These are phyloP conservation scores for Lolium multiflorum DNA, from an alignment of 176 grass and related monocot genomes.

Conservation along the genomic window DNA sequence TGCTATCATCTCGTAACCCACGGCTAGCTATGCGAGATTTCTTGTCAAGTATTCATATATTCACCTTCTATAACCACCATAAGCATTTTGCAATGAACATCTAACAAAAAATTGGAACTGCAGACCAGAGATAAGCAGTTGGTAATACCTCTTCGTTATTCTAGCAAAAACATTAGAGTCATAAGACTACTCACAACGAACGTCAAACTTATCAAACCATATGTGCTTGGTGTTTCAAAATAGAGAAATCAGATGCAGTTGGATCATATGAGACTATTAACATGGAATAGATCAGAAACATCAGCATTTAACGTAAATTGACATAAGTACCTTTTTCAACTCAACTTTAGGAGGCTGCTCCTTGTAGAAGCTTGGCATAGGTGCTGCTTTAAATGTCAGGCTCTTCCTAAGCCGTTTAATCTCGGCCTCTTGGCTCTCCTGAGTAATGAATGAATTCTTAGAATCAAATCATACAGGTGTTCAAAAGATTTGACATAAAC, in stretches of 20 bases:
- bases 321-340: slow-evolving; percentile 79
- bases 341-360: slow-evolving; percentile 89
- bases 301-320: slow-evolving; percentile 17
- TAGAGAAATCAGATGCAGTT: slow-evolving; percentile 19
- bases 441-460: slow-evolving; percentile 43
- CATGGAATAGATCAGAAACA: background rate
- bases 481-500: slow-evolving; percentile 33
- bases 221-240: background rate
- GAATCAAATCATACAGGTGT: slow-evolving; percentile 17
- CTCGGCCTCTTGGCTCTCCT: slow-evolving; percentile 98
- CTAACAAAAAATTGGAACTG: background rate
- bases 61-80: background rate
- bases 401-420: slow-evolving; percentile 95
- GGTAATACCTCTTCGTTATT: background rate
- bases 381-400: slow-evolving; percentile 89
- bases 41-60: background rate
- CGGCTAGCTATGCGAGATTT: background rate
- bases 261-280: slow-evolving; percentile 21
- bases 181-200: background rate
- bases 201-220: slow-evolving; percentile 5
- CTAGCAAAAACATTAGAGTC: slow-evolving; percentile 29
- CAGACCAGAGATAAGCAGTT: slow-evolving; percentile 18
- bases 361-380: slow-evolving; percentile 98
- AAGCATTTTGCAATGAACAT: slow-evolving; percentile 3
- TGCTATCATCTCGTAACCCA: background rate